These are phyloP conservation scores for Asterophora lycoperdoides DNA, from an alignment of 768 basidiomycete species.

Conservation along the genomic window DNA sequence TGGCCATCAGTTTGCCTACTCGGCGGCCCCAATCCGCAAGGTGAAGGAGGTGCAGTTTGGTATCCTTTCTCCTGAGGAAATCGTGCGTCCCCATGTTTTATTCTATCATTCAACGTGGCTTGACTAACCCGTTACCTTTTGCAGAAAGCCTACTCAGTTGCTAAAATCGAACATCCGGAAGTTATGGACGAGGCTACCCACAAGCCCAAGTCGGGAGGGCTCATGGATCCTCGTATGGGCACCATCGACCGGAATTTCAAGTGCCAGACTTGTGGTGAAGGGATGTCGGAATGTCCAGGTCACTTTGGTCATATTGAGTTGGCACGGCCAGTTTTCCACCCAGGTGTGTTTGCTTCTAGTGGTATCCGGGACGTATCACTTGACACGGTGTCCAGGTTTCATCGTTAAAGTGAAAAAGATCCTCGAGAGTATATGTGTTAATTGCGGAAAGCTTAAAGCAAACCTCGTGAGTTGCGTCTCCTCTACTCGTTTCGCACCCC, in stretches of 20 bases:
- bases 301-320: slow-evolving; percentile 99
- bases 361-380: not conserved
- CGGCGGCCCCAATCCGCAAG: slow-evolving; percentile 90
- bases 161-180: slow-evolving; percentile 97
- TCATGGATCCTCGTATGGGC: slow-evolving; percentile 98
- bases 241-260: slow-evolving; percentile 98
- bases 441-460: slow-evolving; percentile 96
- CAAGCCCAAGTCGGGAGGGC: slow-evolving; percentile 86
- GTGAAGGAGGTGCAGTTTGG: slow-evolving; percentile 99
- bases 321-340: slow-evolving; percentile 94
- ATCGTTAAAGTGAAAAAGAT: slow-evolving; percentile 99
- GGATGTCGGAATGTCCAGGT: slow-evolving; percentile 99
- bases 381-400: slow-evolving; percentile 57
- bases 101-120: not conserved
- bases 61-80: slow-evolving; percentile 98
- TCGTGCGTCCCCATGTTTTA: slow-evolving; percentile 53
- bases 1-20: slow-evolving; percentile 88
- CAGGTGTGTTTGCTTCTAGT: slow-evolving; percentile 52
- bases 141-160: slow-evolving; percentile 98
- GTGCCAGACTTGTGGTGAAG: slow-evolving; percentile 99
- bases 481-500: slow-evolving; percentile 93
- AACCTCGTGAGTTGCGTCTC: slow-evolving; percentile 89
- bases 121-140: slow-evolving; percentile 17
- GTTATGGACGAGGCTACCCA: slow-evolving; percentile 95
- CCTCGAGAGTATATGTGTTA: slow-evolving; percentile 96